A percentile compares a stretch with the other conserved stretches of the same genome.
Conservation (phyloP, 176 grass and related monocot species). For the Phyllostachys edulis region DNA sequence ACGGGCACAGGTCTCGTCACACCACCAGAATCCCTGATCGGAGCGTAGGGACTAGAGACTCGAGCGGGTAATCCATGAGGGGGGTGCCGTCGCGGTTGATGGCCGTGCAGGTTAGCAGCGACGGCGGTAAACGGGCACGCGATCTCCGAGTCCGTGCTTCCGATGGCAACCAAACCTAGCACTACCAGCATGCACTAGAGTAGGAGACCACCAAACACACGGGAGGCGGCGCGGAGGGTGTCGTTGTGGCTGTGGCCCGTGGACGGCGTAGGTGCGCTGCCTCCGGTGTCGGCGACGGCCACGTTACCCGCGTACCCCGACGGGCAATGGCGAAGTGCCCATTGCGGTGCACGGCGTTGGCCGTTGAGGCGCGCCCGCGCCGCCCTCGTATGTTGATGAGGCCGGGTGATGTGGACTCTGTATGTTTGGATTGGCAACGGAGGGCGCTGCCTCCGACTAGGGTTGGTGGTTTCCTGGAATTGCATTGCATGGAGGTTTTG, state of each 20-base stretch:
- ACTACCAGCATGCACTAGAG: not conserved
- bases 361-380: no score
- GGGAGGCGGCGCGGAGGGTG: not conserved
- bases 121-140: slow-evolving; percentile 33
- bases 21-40: not conserved
- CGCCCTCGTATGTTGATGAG: no score
- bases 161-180: slow-evolving; percentile 40
- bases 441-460: no score
- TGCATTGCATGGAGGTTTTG: not conserved
- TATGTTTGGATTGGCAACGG: no score
- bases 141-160: slow-evolving; percentile 33
- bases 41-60: not conserved
- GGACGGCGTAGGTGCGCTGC: slow-evolving; percentile 21
- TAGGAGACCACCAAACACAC: not conserved
- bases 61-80: not conserved
- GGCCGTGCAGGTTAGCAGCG: slow-evolving; percentile 15
- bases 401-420: no score
- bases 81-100: not conserved
- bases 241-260: slow-evolving; percentile 37
- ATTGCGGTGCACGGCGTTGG: not conserved
- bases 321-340: not conserved
- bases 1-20: not conserved
- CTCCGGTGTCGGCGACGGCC: not conserved
- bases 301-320: not conserved
- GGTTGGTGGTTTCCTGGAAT: not conserved